Evolutionary conservation across 176 grass and related monocot genomes (phyloP).

Genomic region (Paspalum notatum): DNA sequence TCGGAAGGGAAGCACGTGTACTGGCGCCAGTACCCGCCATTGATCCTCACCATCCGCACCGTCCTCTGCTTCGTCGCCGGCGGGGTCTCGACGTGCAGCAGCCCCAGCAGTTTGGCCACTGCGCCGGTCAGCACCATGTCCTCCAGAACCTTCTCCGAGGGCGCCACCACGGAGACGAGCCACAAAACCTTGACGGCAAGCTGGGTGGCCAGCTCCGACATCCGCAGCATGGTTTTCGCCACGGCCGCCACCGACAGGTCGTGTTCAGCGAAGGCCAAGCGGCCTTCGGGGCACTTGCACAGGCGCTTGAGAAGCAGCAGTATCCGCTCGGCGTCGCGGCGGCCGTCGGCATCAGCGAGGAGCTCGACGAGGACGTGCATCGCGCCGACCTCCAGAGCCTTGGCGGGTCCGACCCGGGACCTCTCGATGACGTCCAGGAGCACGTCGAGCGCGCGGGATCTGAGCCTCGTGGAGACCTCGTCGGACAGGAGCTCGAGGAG

Average conservation of each 20-base stretch:
- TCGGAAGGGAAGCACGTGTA: constrained; percentile 73
- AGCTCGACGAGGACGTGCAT: constrained; percentile 75
- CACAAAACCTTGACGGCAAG: constrained; percentile 78
- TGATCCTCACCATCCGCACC: constrained; percentile 63
- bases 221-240: constrained; percentile 67
- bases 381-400: constrained; percentile 70
- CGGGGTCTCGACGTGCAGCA: constrained; percentile 62
- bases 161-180: constrained; percentile 55
- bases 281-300: constrained; percentile 75
- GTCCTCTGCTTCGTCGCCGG: constrained; percentile 77
- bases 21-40: constrained; percentile 65
- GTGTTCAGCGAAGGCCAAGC: constrained; percentile 73
- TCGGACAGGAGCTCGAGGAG: constrained; percentile 86
- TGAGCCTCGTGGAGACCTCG: constrained; percentile 67
- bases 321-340: constrained; percentile 60
- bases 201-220: constrained; percentile 74
- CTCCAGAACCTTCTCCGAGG: constrained; percentile 69
- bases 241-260: constrained; percentile 60
- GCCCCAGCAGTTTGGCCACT: constrained; percentile 65
- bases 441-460: constrained; percentile 73
- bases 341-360: constrained; percentile 58
- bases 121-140: constrained; percentile 75
- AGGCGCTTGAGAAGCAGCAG: constrained; percentile 77
- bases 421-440: constrained; percentile 52
- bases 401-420: constrained; percentile 44